These are phyloP conservation scores for Yamadazyma sp. DNA, from an alignment of 1,139 yeast species.

Conservation along the genomic window DNA sequence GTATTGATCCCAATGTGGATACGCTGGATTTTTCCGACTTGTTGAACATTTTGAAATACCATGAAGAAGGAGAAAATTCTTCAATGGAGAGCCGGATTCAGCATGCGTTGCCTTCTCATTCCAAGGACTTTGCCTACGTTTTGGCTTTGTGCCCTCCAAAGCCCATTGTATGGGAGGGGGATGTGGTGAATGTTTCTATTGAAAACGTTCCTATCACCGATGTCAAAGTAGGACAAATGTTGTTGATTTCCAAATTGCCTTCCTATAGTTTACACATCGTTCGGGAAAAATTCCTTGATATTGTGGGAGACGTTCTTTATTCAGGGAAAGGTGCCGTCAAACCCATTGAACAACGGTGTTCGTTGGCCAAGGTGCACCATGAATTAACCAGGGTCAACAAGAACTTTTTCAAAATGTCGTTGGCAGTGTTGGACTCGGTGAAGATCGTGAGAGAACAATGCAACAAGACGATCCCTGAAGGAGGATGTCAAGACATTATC, in stretches of 20 bases:
- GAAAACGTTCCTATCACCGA: constrained; percentile 45
- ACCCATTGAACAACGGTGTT: constrained; percentile 63
- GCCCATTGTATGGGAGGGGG: constrained; percentile 92
- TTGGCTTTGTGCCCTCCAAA: constrained; percentile 77
- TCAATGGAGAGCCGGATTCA: constrained; percentile 16
- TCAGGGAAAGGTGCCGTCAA: constrained; percentile 34
- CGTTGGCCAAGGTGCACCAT: constrained; percentile 70
- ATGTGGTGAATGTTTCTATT: constrained; percentile 59
- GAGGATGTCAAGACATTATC: constrained; percentile 73
- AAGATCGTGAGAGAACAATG: constrained; percentile 51
- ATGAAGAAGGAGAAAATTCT: constrained; percentile 19
- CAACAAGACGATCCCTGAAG: constrained; percentile 39
- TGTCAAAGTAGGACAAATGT: constrained; percentile 66
- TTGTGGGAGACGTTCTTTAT: constrained; percentile 54
- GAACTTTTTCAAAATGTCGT: constrained; percentile 67
- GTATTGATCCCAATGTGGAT: constrained; percentile 31
- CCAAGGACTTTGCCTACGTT: constrained; percentile 57
- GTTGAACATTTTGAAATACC: constrained; percentile 22
- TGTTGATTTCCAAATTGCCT: constrained; percentile 58
- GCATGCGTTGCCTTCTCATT: constrained; percentile 22
- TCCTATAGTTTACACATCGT: constrained; percentile 37
- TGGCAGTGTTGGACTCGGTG: constrained; percentile 66
- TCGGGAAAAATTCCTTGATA: constrained; percentile 47
- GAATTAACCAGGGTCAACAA: constrained; percentile 70
- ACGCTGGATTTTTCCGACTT: constrained; percentile 34